These are phyloP conservation scores for Aspergillus nidulans DNA, from an alignment of 495 filamentous ascomycete genomes.

Conservation along the genomic window DNA sequence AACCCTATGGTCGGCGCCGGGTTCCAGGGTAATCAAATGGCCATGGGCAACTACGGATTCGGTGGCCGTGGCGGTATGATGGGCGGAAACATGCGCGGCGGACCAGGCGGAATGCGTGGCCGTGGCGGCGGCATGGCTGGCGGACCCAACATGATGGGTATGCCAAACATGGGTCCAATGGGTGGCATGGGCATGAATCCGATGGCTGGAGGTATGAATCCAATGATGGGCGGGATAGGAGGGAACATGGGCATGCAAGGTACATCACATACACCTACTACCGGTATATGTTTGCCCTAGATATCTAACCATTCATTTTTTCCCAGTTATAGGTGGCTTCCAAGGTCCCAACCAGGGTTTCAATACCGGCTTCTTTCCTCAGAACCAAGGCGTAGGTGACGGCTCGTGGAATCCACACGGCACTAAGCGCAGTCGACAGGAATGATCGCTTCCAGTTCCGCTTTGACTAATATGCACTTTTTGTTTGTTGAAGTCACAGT, in stretches of 20 bases:
- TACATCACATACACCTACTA: conserved; percentile 37
- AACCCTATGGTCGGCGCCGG: conserved; percentile 61
- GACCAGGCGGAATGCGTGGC: conserved; percentile 64
- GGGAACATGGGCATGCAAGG: conserved; percentile 59
- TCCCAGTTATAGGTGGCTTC: conserved; percentile 52
- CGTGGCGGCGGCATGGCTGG: conserved; percentile 55
- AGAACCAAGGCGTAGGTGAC: conserved; percentile 52
- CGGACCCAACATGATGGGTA: conserved; percentile 52
- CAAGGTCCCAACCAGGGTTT: conserved; percentile 66
- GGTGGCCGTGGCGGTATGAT: conserved; percentile 62
- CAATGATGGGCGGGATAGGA: conserved; percentile 56
- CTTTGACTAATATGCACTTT: conserved; percentile 6
- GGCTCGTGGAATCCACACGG: conserved; percentile 81
- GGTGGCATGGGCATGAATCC: conserved; percentile 63
- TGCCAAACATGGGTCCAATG: conserved; percentile 47
- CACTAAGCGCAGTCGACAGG: conserved; percentile 70
- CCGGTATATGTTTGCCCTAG: background rate
- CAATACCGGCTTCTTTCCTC: conserved; percentile 75
- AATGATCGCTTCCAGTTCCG: conserved; percentile 29
- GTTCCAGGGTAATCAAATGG: conserved; percentile 52
- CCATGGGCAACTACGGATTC: conserved; percentile 57
- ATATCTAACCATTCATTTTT: conserved; percentile 6
- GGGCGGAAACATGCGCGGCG: conserved; percentile 64
- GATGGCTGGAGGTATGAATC: conserved; percentile 50
- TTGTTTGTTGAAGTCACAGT: background rate